These are phyloP conservation scores for Parathielavia appendiculata DNA, from an alignment of 495 filamentous ascomycete species.

Conservation along the genomic window DNA sequence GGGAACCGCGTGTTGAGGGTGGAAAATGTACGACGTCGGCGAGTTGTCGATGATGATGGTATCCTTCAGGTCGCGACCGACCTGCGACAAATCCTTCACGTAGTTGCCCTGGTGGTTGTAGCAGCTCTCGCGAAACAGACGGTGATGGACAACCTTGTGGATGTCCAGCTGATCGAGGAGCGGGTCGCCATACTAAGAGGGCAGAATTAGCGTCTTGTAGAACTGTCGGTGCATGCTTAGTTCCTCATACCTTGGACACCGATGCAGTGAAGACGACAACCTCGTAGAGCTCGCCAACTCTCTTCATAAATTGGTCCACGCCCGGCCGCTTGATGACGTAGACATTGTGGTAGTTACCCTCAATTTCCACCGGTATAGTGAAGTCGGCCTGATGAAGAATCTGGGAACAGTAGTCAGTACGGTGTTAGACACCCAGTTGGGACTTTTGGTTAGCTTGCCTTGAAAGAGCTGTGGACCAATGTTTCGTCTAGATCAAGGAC, in stretches of 20 bases:
- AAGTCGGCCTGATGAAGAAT: conserved; percentile 98
- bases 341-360: conserved; percentile 98
- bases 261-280: conserved; percentile 98
- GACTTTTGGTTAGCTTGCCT: conserved; percentile 51
- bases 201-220: conserved; percentile 12
- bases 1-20: conserved; percentile 96
- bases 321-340: conserved; percentile 98
- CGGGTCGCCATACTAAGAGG: conserved; percentile 82
- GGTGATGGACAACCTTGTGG: conserved; percentile 92
- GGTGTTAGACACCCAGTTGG: too few species aligned
- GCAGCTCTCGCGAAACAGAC: conserved; percentile 95
- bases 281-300: conserved; percentile 95
- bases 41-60: conserved; percentile 99
- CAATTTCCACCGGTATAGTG: conserved; percentile 98
- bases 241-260: conserved; percentile 78
- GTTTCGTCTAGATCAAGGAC: conserved; percentile 97
- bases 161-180: conserved; percentile 96
- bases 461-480: conserved; percentile 98
- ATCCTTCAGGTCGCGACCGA: conserved; percentile 91
- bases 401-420: conserved; percentile 39
- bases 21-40: conserved; percentile 98
- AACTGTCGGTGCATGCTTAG: not conserved
- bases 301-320: conserved; percentile 98
- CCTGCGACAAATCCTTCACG: conserved; percentile 96
- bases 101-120: conserved; percentile 99